Conservation (phyloP, 2,329 filamentous ascomycete species). For the Aspergillus sp. region DNA sequence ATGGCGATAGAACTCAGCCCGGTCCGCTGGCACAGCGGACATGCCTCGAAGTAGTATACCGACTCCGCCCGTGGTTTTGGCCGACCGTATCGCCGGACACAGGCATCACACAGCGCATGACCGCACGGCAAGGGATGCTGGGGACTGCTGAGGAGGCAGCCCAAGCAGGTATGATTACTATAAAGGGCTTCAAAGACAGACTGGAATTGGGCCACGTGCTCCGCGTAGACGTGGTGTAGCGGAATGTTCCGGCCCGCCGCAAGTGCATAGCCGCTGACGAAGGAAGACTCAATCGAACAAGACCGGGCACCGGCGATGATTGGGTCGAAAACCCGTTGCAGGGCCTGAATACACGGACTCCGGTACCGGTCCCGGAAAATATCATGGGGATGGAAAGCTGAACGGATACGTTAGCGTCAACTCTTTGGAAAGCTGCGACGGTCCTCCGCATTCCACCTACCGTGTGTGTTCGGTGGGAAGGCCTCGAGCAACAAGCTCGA, state of each 20-base stretch:
- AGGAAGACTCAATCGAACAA: slow-evolving; percentile 1
- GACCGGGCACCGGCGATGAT: neutral
- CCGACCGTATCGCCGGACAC: neutral
- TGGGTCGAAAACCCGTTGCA: neutral
- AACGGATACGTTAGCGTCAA: neutral
- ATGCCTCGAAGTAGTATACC: neutral
- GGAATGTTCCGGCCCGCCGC: neutral
- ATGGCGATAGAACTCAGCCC: neutral
- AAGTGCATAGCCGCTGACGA: neutral
- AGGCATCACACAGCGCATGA: slow-evolving; percentile 4
- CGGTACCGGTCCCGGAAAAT: slow-evolving; percentile 4
- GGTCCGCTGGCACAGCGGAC: slow-evolving; percentile 1
- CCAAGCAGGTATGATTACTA: slow-evolving; percentile 2
- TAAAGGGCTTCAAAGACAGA: neutral
- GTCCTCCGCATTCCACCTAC: neutral
- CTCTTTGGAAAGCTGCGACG: neutral
- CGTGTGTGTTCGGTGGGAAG: slow-evolving; percentile 1
- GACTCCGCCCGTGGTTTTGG: neutral
- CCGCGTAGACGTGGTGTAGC: neutral
- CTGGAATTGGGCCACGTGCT: neutral
- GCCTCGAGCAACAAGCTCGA: slow-evolving; percentile 2
- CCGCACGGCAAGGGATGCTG: slow-evolving; percentile 4
- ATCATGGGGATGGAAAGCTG: slow-evolving; percentile 2
- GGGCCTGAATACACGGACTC: slow-evolving; percentile 1
- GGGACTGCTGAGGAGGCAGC: slow-evolving; percentile 1